Percentiles rank a stretch among this genome's conserved stretches.
phyloP scores from a whole-genome alignment of 2,329 filamentous ascomycete genomes.

The Talaromyces sp. region DNA sequence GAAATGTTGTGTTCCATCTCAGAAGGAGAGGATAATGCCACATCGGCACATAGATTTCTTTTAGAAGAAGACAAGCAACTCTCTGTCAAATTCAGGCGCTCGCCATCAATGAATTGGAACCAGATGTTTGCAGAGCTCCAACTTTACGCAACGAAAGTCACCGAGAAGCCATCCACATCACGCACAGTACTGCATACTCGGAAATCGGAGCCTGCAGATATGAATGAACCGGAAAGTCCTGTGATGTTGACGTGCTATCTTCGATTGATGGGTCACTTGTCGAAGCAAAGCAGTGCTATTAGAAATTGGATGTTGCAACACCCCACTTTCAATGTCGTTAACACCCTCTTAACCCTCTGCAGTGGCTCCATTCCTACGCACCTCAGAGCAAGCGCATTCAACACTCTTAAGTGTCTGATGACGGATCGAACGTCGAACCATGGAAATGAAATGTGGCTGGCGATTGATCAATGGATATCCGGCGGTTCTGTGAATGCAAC shows the following conservation, averaged over 20 bases:
- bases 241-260: conserved; percentile 96
- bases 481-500: conserved; percentile 40
- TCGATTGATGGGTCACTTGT: conserved; percentile 76
- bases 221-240: conserved; percentile 88
- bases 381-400: conserved; percentile 77
- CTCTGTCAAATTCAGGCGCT: conserved; percentile 72
- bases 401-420: conserved; percentile 69
- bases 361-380: conserved; percentile 70
- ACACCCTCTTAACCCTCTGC: conserved; percentile 72
- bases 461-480: conserved; percentile 73
- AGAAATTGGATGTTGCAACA: conserved; percentile 68
- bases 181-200: conserved; percentile 54
- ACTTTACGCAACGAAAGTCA: conserved; percentile 74
- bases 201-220: conserved; percentile 59
- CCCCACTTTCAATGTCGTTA: conserved; percentile 63
- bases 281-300: conserved; percentile 65
- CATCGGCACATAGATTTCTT: conserved; percentile 80
- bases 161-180: conserved; percentile 60
- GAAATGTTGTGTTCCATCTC: conserved; percentile 91
- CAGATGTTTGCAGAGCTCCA: conserved; percentile 89
- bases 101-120: conserved; percentile 81
- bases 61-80: conserved; percentile 74
- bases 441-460: conserved; percentile 71
- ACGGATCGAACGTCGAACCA: conserved; percentile 64
- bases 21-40: conserved; percentile 73